Evolutionary conservation across 2,329 filamentous ascomycete genomes (phyloP), one percentile per base, ranked within the genome.

Genomic region (Botryotinia narcissicola): DNA sequence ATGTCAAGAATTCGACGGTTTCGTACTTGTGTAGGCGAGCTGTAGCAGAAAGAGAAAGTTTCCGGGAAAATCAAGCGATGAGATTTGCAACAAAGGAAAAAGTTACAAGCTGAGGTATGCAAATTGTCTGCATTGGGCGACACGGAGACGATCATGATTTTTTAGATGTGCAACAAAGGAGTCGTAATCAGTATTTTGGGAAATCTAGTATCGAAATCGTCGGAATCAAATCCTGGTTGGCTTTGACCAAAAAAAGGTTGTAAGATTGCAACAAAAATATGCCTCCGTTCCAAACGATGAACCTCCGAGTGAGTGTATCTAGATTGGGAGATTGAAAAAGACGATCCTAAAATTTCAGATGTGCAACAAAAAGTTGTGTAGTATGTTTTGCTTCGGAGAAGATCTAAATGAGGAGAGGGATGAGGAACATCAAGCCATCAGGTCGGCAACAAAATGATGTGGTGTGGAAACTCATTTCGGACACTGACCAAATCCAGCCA

Each of bases 31-130:
- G 25, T 37, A 62, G 35, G 60, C 61, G 61, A 44, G 61, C 61
- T 42, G 61, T 29, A 29, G 25, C 25, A 63, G 60, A n/a, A 42
- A 63, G 8, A n/a, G 40, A 63, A 29, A 37, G n/a, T 44, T 18
- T n/a, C 3, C 16, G 51, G 57, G 29, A 40, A 46, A 44, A 61
- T n/a, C n/a, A 22, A 59, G 54, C 61, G 37, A 37, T 67, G 29
- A 67, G 37, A 35, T 72, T 51, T 59, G 46, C 48, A 66, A 67
- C 70, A 54, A 67, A 72, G n/a, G 29, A n/a, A 7, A 25, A 46
- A 66, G 35, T 44, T 46, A 25, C 14, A 40, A 54, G 35, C 46
- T 66, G 63, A 64, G 32, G n/a, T 42, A 42, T 57, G 48, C 40
- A 25, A 9, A 32, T 68, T 42, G n/a, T 4, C 66, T 42, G 29